These are phyloP conservation scores for Moesziomyces parantarcticus DNA, from an alignment of 1,284 basidiomycete species.

Conservation along the genomic window DNA sequence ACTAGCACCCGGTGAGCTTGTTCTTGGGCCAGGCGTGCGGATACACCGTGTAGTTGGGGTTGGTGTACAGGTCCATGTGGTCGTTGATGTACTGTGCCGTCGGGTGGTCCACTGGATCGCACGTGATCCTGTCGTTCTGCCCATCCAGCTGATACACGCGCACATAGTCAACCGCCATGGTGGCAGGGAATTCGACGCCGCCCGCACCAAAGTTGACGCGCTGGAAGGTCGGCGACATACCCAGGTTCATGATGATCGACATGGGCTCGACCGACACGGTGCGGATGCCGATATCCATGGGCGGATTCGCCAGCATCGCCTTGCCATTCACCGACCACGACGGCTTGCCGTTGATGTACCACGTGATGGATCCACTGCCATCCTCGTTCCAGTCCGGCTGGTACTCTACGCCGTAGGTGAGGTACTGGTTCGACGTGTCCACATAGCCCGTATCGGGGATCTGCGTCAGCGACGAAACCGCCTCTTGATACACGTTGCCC, in stretches of 20 bases:
- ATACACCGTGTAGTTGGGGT: slow-evolving; percentile 61
- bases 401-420: slow-evolving; percentile 65
- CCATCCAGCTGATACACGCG: slow-evolving; percentile 60
- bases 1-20: slow-evolving; percentile 49
- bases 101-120: slow-evolving; percentile 63
- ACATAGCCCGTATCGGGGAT: slow-evolving; percentile 60
- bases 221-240: slow-evolving; percentile 64
- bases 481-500: slow-evolving; percentile 65
- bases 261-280: slow-evolving; percentile 64
- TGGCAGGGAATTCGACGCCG: slow-evolving; percentile 50
- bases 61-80: slow-evolving; percentile 62
- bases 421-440: slow-evolving; percentile 29
- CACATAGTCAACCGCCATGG: slow-evolving; percentile 59
- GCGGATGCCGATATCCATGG: slow-evolving; percentile 54
- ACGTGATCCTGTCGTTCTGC: slow-evolving; percentile 42
- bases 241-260: slow-evolving; percentile 63
- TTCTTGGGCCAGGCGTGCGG: slow-evolving; percentile 58
- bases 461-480: slow-evolving; percentile 60
- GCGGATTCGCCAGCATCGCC: slow-evolving; percentile 32
- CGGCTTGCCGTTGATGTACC: slow-evolving; percentile 62
- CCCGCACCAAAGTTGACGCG: slow-evolving; percentile 50
- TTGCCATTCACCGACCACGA: slow-evolving; percentile 58
- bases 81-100: slow-evolving; percentile 63
- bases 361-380: slow-evolving; percentile 59
- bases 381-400: slow-evolving; percentile 60